These are phyloP conservation scores for Lyophyllum semitale DNA, from an alignment of 768 basidiomycete genomes.

Conservation along the genomic window DNA sequence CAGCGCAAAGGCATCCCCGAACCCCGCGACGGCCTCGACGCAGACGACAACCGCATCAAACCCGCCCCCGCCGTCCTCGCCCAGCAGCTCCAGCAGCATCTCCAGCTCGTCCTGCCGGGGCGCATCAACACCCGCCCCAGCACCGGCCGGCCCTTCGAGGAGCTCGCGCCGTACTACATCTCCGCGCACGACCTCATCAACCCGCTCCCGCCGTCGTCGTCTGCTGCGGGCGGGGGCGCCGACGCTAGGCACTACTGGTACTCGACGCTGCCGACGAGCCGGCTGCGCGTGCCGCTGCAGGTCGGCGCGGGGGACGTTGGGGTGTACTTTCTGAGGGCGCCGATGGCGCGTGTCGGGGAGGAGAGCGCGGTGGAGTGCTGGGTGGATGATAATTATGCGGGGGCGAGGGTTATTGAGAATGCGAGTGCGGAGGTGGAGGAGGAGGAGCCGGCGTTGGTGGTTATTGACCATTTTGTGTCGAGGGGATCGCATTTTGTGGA, in stretches of 20 bases:
- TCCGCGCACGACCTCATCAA: constrained; percentile 98
- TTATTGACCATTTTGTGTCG: constrained; percentile 88
- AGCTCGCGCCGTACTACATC: constrained; percentile 89
- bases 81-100: constrained; percentile 20
- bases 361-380: constrained; percentile 86
- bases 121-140: constrained; percentile 71
- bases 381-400: constrained; percentile 94
- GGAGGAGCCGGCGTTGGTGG: constrained; percentile 62
- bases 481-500: constrained; percentile 92
- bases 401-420: constrained; percentile 78
- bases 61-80: constrained; percentile 17
- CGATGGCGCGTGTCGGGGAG: constrained; percentile 52
- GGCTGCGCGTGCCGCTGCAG: constrained; percentile 80
- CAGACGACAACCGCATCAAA: constrained; percentile 27
- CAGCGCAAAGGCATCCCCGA: constrained; percentile 78
- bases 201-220: constrained; percentile 90
- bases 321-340: constrained; percentile 85
- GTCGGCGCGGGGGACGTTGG: constrained; percentile 91
- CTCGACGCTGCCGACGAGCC: constrained; percentile 81
- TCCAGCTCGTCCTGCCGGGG: constrained; percentile 63
- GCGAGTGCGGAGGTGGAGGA: constrained; percentile 65
- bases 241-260: constrained; percentile 98
- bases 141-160: constrained; percentile 66
- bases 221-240: too few relatives aligned
- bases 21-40: constrained; percentile 33